Evolutionary conservation across 2,329 filamentous ascomycete genomes (phyloP).

Genomic region (Penicillium sp.): DNA sequence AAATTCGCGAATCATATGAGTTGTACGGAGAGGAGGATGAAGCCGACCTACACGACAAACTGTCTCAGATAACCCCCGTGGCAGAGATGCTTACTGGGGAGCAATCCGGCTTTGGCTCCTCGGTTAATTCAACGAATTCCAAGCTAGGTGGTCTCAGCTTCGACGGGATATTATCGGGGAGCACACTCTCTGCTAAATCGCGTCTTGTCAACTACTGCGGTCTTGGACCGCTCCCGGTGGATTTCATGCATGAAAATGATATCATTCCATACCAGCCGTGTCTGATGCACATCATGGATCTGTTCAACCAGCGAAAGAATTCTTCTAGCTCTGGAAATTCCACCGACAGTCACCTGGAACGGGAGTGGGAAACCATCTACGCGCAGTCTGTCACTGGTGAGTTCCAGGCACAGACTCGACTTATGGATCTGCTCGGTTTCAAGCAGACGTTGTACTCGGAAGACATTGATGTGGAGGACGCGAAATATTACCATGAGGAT

Average conservation of each 20-base stretch:
- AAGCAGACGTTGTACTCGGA: conserved; percentile 29
- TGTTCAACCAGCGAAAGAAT: conserved; percentile 27
- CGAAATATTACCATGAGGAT: conserved; percentile 34
- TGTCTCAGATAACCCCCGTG: conserved; percentile 27
- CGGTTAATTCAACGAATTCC: conserved; percentile 15
- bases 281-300: conserved; percentile 29
- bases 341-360: conserved; percentile 14
- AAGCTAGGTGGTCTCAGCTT: conserved; percentile 31
- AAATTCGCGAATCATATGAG: conserved; percentile 23
- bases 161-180: conserved; percentile 27
- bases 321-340: background rate
- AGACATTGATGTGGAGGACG: conserved; percentile 22
- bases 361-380: conserved; percentile 29
- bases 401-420: conserved; percentile 26
- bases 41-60: conserved; percentile 19
- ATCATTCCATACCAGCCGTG: conserved; percentile 32
- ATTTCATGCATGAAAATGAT: conserved; percentile 30
- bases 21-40: conserved; percentile 8
- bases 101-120: conserved; percentile 18
- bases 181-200: conserved; percentile 31
- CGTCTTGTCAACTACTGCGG: conserved; percentile 31
- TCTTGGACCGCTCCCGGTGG: conserved; percentile 26
- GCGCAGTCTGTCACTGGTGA: conserved; percentile 30
- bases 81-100: conserved; percentile 33
- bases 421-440: conserved; percentile 38